Conservation (phyloP, 768 basidiomycete genomes). For the Lyophyllum atratum region DNA sequence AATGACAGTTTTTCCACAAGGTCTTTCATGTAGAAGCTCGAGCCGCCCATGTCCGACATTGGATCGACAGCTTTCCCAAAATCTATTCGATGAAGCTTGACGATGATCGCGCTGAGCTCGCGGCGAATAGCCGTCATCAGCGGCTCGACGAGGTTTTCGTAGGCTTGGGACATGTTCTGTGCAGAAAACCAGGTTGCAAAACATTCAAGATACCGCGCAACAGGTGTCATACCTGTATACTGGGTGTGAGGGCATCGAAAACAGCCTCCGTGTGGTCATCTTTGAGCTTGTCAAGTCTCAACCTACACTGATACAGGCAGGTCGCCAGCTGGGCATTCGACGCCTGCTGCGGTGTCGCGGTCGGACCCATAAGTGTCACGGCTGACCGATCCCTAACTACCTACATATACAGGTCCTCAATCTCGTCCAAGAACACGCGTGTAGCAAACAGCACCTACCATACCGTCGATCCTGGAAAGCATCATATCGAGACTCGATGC, state of each 20-base stretch:
- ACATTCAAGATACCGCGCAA: background rate
- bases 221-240: slow-evolving; percentile 52
- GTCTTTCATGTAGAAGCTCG: slow-evolving; percentile 91
- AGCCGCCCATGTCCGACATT: slow-evolving; percentile 59
- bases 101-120: slow-evolving; percentile 78
- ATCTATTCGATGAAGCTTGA: slow-evolving; percentile 83
- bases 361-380: slow-evolving; percentile 70
- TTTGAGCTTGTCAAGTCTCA: slow-evolving; percentile 62
- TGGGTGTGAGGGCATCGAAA: slow-evolving; percentile 52
- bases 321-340: slow-evolving; percentile 79
- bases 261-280: slow-evolving; percentile 69
- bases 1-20: slow-evolving; percentile 85
- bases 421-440: background rate
- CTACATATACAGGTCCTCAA: slow-evolving; percentile 38
- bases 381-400: slow-evolving; percentile 77
- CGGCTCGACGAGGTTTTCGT: slow-evolving; percentile 62
- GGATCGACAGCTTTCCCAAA: slow-evolving; percentile 75
- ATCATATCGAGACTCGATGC: slow-evolving; percentile 70
- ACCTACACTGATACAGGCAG: slow-evolving; percentile 78
- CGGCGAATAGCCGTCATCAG: slow-evolving; percentile 70
- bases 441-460: slow-evolving; percentile 53
- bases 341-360: slow-evolving; percentile 76
- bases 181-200: background rate
- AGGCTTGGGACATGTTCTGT: slow-evolving; percentile 54
- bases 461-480: slow-evolving; percentile 58